phyloP scores from a whole-genome alignment of 2,329 filamentous ascomycete species.

The Fonsecaea multimorphosa region DNA sequence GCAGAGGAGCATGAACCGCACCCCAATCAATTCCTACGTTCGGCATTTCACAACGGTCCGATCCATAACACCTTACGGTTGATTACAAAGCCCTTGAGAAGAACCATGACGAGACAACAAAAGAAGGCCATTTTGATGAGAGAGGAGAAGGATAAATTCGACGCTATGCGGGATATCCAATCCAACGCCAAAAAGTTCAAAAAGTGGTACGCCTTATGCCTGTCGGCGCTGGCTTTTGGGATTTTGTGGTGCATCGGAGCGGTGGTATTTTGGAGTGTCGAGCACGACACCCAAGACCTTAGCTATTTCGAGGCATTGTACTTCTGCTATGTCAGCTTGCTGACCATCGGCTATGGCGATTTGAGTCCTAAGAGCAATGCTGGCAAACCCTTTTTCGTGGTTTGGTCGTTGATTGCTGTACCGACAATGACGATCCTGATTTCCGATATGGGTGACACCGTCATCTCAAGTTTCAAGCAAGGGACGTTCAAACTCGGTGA shows the following conservation, averaged over 20 bases:
- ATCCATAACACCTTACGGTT: slow-evolving; percentile 29
- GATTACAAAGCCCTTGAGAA: slow-evolving; percentile 22
- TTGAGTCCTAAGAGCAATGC: slow-evolving; percentile 75
- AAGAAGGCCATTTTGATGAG: slow-evolving; percentile 63
- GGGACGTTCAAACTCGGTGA: slow-evolving; percentile 66
- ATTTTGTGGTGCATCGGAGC: slow-evolving; percentile 83
- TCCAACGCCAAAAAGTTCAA: slow-evolving; percentile 67
- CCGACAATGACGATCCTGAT: slow-evolving; percentile 89
- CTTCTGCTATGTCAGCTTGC: slow-evolving; percentile 80
- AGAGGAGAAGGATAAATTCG: slow-evolving; percentile 72
- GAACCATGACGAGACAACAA: slow-evolving; percentile 35
- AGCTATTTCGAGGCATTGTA: slow-evolving; percentile 82
- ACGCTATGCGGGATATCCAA: slow-evolving; percentile 83
- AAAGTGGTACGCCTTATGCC: slow-evolving; percentile 73
- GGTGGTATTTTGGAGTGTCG: slow-evolving; percentile 71
- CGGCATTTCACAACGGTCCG: slow-evolving; percentile 22
- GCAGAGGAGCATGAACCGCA: slow-evolving; percentile 22
- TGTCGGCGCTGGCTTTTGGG: slow-evolving; percentile 72
- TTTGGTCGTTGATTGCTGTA: slow-evolving; percentile 85
- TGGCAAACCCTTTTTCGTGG: slow-evolving; percentile 86
- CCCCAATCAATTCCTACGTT: slow-evolving; percentile 31
- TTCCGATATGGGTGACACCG: slow-evolving; percentile 81
- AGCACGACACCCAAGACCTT: slow-evolving; percentile 62
- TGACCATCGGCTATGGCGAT: slow-evolving; percentile 89
- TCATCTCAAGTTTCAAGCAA: slow-evolving; percentile 71